Evolutionary conservation across 2,329 filamentous ascomycete species (phyloP).

Genomic region (Cryphonectria radicalis): DNA sequence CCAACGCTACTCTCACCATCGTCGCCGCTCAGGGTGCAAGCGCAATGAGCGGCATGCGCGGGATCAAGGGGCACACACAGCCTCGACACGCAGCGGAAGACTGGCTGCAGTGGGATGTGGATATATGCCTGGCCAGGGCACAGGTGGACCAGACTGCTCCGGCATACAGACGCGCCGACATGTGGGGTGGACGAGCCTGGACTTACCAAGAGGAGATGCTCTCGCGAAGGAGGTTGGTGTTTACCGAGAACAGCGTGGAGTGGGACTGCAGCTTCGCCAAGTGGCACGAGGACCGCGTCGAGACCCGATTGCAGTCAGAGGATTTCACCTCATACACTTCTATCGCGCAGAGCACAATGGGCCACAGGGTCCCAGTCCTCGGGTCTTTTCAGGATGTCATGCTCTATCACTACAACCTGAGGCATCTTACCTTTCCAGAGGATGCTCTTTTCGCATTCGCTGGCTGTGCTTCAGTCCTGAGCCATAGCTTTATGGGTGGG

Average conservation of each 20-base stretch:
- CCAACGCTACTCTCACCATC: background rate
- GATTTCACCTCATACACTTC: too few species aligned
- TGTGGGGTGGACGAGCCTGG: conserved; percentile 6
- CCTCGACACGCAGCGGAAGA: too few species aligned
- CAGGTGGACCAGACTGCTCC: background rate
- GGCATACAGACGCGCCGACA: background rate
- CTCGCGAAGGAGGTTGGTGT: background rate
- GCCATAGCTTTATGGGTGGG: too few species aligned
- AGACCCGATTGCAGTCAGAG: too few species aligned
- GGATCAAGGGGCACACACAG: background rate
- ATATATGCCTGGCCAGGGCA: background rate
- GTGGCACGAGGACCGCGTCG: too few species aligned
- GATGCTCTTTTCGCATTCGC: too few species aligned
- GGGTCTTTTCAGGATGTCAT: too few species aligned
- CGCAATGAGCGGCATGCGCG: background rate
- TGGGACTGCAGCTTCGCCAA: conserved; percentile 2
- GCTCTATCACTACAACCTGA: too few species aligned
- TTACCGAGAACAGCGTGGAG: background rate
- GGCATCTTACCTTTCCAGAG: too few species aligned
- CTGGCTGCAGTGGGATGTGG: background rate
- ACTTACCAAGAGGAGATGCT: conserved; percentile 8
- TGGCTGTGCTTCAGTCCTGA: too few species aligned
- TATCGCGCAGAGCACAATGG: too few species aligned
- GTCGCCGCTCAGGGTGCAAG: background rate
- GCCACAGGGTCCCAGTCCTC: too few species aligned